Base-by-base conservation (phyloP, 2,329 filamentous ascomycete species). In the Paecilomyces formosus region DNA sequence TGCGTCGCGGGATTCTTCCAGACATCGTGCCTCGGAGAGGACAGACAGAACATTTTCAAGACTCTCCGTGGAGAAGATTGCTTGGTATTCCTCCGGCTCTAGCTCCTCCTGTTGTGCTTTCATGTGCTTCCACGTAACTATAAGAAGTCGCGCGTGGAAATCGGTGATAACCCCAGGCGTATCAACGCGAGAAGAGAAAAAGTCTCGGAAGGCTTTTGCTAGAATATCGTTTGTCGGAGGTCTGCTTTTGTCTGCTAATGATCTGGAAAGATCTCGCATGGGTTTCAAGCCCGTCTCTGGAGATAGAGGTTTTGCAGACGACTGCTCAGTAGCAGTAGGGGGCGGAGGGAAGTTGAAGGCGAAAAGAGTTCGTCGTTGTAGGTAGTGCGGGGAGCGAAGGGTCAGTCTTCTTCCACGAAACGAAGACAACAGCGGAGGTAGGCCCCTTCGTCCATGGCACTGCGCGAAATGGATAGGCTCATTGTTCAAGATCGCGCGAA, bases 261-360 rank as follows among this genome's bases (percentile, higher is more conserved):
- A 82, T 64, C 84, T 83, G 56, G 83, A 78, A 71, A 90, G 82
- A 59, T 89, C 82, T 66, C 89, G 82, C 76, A 96, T 84, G 15
- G 82, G 82, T 63, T 85, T 84, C 67, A 92, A 83, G 56, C 91
- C 92, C 0, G 66, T 66, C 55, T 75, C 72, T 2, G 72, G 71
- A 85, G 88, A 66, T 86, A 88, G 60, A 86, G 77, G 65, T 86
- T 63, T 53, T 11, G 66, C 81, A 55, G 86, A 79, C 22, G 84
- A 79, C 70, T 85, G 87, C 51, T 86, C 24, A 26, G 74, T 58
- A 26, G 82, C 77, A 59, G 84, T 80, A 18, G 85, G 81, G 3
- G 84, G 76, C 65, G 63, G 60, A 24, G 60, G 54, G 52, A 65
- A 56, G 39, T 64, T 68, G 56, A 73, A 73, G 13, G 71, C 66